Evolutionary conservation across 805 yeast species (phyloP), one percentile per base, ranked within the genome.

Genomic region (Candida awuae): DNA sequence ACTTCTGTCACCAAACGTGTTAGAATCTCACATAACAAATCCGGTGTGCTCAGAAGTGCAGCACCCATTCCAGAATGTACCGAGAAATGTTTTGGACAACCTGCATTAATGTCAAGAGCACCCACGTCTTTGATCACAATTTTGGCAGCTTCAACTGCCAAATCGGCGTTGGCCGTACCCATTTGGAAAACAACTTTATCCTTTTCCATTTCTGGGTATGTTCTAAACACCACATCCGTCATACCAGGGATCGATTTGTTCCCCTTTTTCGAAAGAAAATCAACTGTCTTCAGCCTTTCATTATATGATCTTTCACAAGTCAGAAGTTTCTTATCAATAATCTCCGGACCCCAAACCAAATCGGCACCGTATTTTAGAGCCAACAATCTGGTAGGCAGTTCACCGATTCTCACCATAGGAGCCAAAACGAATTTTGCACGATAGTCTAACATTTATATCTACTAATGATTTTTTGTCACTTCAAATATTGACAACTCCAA

Each of bases 1-100:
- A 92, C 88, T 46, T 86, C 67, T 18, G 70, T 70, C 2, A 92
- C 97, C 35, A 92, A 62, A 7, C 71, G 70, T 4, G 60, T 59
- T 44, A 92, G 62, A 22, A 92, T 92, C 13, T 70, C 68, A 47
- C 80, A 82, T 14, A 92, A 66, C 28, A 74, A 62, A 32, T 84
- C 95, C 0, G 97, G 97, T 0, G 88, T 84, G 23, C 70, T 66
- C 39, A 92, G 65, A 33, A 92, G 65, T 1, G 95, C 97, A 3
- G 97, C 95, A 5, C 98, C 98, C 97, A 92, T 92, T 1, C 98
- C 98, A 0, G 94, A 70, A 59, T 92, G 98, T 3, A 87, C 71
- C 1, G 94, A 83, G 53, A 92, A 92, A 49, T 87, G 97, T 57
- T 90, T 92, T 3, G 98, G 98, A 62, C 98, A 92, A 5, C 98